Percentiles rank a stretch among this genome's conserved stretches.
Evolutionary conservation across 2,329 filamentous ascomycete species (phyloP).

Genomic region (Neocatenulostroma microsporum): DNA sequence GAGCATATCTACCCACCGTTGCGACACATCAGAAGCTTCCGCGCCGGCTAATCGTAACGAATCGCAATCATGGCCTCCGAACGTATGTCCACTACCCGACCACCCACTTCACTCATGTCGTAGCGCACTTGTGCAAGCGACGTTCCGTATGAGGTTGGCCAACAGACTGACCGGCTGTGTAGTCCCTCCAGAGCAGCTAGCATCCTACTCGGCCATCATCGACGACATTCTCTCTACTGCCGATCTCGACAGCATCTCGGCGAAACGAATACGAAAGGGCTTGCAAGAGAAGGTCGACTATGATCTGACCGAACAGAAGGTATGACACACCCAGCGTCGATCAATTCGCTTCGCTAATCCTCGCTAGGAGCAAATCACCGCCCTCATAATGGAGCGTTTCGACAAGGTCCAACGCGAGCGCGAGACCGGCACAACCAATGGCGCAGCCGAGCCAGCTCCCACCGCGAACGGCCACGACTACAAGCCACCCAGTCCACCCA

Average conservation of each 20-base stretch:
- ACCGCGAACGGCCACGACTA: constrained; percentile 29
- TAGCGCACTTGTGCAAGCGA: no score
- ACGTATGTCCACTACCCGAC: constrained; percentile 6
- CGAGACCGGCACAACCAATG: constrained; percentile 17
- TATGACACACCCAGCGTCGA: no score
- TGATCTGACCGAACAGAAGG: constrained; percentile 57
- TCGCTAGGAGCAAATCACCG: constrained; percentile 38
- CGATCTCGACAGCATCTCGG: constrained; percentile 57
- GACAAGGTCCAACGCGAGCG: constrained; percentile 38
- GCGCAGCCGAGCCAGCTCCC: constrained; percentile 31
- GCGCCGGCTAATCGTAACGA: no score
- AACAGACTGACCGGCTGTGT: constrained; percentile 5
- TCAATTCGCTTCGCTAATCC: constrained; percentile 1
- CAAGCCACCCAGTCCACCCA: no score
- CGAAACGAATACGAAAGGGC: constrained; percentile 57
- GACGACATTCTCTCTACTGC: constrained; percentile 54
- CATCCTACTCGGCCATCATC: constrained; percentile 49
- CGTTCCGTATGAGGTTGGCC: not conserved
- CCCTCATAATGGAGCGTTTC: constrained; percentile 44
- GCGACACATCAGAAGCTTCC: no score
- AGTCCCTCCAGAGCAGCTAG: constrained; percentile 25
- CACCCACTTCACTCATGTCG: not conserved
- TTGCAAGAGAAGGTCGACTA: constrained; percentile 53
- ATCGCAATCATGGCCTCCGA: constrained; percentile 7
- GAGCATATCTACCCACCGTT: no score